Base-by-base conservation (phyloP, 2,329 filamentous ascomycete species). In the Madurella fahalii region DNA sequence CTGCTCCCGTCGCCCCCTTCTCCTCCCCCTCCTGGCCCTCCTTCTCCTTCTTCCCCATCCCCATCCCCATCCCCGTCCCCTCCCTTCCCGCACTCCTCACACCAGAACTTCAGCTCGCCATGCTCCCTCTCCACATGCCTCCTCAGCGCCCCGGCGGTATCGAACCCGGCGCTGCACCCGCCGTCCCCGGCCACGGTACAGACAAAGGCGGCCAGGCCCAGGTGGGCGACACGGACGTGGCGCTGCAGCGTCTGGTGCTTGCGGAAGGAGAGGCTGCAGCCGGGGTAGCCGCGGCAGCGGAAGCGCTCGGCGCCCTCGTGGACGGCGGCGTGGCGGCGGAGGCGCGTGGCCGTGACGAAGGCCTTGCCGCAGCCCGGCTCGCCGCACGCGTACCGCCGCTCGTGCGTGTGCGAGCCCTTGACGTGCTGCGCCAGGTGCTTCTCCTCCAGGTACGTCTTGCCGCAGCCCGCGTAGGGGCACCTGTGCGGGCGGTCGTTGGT, bases 371-470 rank as follows among this genome's bases (percentile, higher is more conserved):
- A 96, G 5, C 78, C 84, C 13, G 82, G 77, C 64, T 83, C 83
- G n/a, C 79, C 75, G 72, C 92, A 96, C 25, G 80, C 70, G 68
- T 90, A 86, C 45, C 84, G 80, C 55, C 86, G 80, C 60, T 90
- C 80, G 52, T 83, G 77, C 17, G 82, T 86, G 68, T 96, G 93
- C 11, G 86, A 85, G 52, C 87, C 88, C 67, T 92, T 91, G 66
- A 95, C 73, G 68, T 97, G 93, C 61, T 91, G 86, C 56, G 87
- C 85, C 16, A 96, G 77, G 71, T 96, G 91, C 63, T 93, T 93
- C 61, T 90, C 83, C 58, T 94, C 89, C 13, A 90, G 81, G 68
- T 95, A 97, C 41, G 85, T 81, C 74, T 96, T 96, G 64, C 83
- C 82, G 67, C 93, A 97, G 41, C 73, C 84, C 5, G 78, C 73